phyloP scores from a whole-genome alignment of 441 rosid genomes.

The Daphne laureola region DNA sequence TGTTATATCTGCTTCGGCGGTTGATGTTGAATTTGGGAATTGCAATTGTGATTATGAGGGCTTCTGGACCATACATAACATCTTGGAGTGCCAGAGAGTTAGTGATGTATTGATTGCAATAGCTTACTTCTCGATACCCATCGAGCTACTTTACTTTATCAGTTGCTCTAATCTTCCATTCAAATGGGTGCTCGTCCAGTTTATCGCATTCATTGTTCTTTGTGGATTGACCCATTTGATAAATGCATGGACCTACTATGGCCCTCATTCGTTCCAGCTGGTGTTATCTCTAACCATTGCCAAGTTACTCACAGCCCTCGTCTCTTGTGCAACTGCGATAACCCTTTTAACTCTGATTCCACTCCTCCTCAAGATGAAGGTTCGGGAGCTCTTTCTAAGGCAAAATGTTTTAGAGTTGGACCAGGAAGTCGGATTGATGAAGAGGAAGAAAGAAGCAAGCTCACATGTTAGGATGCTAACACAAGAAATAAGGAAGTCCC shows the following conservation, averaged over 20 bases:
- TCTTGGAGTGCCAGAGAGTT: slow-evolving; percentile 59
- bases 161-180: slow-evolving; percentile 66
- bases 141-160: slow-evolving; percentile 69
- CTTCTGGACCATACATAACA: slow-evolving; percentile 37
- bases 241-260: slow-evolving; percentile 64
- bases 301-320: slow-evolving; percentile 57
- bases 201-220: slow-evolving; percentile 64
- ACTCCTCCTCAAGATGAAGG: slow-evolving; percentile 54
- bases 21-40: slow-evolving; percentile 27
- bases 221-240: slow-evolving; percentile 71
- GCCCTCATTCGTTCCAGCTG: slow-evolving; percentile 62
- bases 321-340: slow-evolving; percentile 64
- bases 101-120: slow-evolving; percentile 70
- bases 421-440: slow-evolving; percentile 74
- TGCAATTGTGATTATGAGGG: slow-evolving; percentile 77
- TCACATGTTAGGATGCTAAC: slow-evolving; percentile 67
- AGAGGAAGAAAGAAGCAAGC: slow-evolving; percentile 62
- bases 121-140: slow-evolving; percentile 70
- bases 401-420: slow-evolving; percentile 65
- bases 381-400: slow-evolving; percentile 67
- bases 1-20: slow-evolving; percentile 27
- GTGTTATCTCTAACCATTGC: slow-evolving; percentile 58
- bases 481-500: slow-evolving; percentile 56
- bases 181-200: slow-evolving; percentile 69
- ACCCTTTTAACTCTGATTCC: slow-evolving; percentile 66